phyloP scores from a whole-genome alignment of 139 green algal species.

The Microglena sp. region DNA sequence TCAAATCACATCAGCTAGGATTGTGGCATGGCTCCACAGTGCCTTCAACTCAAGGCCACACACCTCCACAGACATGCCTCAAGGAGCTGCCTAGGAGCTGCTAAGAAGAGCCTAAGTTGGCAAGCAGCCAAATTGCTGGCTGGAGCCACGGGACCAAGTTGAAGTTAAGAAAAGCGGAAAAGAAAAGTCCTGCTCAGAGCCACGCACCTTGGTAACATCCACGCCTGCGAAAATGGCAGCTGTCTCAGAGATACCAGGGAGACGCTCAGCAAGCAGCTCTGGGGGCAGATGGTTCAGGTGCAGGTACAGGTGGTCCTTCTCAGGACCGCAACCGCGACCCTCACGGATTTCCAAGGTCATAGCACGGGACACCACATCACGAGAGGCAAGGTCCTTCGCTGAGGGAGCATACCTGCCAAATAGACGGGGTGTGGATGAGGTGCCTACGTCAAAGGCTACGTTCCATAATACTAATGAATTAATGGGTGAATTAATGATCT shows the following conservation, averaged over 20 bases:
- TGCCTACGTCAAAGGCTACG: neutral
- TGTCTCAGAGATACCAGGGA: conserved; percentile 94
- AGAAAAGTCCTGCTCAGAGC: too few relatives aligned
- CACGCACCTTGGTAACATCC: conserved; percentile 79
- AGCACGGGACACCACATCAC: conserved; percentile 88
- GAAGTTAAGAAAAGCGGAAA: too few relatives aligned
- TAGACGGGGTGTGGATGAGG: neutral
- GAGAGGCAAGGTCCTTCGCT: conserved; percentile 81
- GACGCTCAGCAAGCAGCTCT: conserved; percentile 90
- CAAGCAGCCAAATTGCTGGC: too few relatives aligned
- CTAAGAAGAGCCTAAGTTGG: too few relatives aligned
- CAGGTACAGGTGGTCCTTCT: conserved; percentile 97
- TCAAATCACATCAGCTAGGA: too few relatives aligned
- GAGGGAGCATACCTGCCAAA: conserved; percentile 10
- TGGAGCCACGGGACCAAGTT: too few relatives aligned
- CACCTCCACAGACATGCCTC: too few relatives aligned
- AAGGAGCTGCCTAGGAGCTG: too few relatives aligned
- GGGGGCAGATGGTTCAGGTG: conserved; percentile 97
- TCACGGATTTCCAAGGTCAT: conserved; percentile 96
- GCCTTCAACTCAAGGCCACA: too few relatives aligned
- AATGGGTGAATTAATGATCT: too few relatives aligned
- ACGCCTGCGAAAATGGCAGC: conserved; percentile 98
- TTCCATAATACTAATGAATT: neutral
- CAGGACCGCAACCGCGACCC: conserved; percentile 61
- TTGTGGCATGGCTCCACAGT: too few relatives aligned